These are phyloP conservation scores for Pelargonium fulgidum DNA, from an alignment of 441 rosid genomes.

Conservation along the genomic window DNA sequence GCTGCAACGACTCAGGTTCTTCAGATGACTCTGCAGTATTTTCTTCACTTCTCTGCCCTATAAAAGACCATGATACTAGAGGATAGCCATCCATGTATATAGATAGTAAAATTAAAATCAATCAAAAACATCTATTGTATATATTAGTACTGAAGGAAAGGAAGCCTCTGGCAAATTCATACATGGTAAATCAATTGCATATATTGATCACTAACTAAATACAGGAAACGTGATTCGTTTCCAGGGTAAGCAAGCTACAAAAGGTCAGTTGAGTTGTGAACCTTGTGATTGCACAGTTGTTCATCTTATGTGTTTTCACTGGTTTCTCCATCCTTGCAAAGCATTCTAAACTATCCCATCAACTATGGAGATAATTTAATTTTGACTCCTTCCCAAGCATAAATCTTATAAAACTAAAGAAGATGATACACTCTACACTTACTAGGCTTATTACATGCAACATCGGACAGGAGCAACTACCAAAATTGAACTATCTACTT, in stretches of 20 bases:
- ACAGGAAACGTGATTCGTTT: no score
- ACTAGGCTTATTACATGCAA: no score
- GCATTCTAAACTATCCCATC: not conserved
- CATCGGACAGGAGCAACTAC: no score
- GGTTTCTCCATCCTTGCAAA: not conserved
- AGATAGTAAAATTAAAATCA: conserved; percentile 6
- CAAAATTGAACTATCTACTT: no score
- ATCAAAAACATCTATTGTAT: conserved; percentile 10
- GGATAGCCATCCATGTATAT: conserved; percentile 31
- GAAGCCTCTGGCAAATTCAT: not conserved
- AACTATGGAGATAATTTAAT: not conserved
- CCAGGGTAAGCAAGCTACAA: no score
- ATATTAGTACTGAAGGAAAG: not conserved
- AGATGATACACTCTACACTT: not conserved
- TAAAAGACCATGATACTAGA: conserved; percentile 38
- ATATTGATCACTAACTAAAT: no score
- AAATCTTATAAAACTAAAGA: not conserved
- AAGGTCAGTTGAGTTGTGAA: no score
- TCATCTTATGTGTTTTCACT: not conserved
- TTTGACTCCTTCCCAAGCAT: not conserved
- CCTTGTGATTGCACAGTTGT: not conserved
- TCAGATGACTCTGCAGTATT: conserved; percentile 26
- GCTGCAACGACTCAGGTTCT: conserved; percentile 30
- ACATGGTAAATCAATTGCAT: not conserved
- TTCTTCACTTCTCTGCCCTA: conserved; percentile 61